Conservation (phyloP, 495 filamentous ascomycete species). For the Annulohypoxylon maeteangense region DNA sequence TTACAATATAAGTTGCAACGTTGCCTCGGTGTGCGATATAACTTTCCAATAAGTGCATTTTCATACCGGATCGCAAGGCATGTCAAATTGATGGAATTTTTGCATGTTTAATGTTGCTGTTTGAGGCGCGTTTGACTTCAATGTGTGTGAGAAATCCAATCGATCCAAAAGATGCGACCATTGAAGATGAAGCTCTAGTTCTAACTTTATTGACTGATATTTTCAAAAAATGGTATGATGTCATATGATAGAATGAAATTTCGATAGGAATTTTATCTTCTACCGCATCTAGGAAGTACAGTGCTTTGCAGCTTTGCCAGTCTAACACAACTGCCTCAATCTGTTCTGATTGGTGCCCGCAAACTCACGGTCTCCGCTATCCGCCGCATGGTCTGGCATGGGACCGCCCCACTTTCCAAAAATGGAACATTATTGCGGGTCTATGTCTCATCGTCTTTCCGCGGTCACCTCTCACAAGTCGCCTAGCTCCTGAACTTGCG, state of each 20-base stretch:
- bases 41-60: background rate
- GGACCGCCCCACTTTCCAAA: slow-evolving; percentile 23
- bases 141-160: background rate
- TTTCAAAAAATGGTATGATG: background rate
- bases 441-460: slow-evolving; percentile 26
- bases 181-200: background rate
- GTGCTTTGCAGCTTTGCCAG: no score
- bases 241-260: background rate
- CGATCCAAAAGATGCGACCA: background rate
- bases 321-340: background rate
- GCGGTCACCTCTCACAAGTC: slow-evolving; percentile 1
- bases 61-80: background rate
- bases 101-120: background rate
- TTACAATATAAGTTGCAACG: background rate
- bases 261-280: slow-evolving; percentile 17
- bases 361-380: slow-evolving; percentile 33
- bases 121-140: background rate
- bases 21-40: background rate
- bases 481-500: slow-evolving; percentile 16
- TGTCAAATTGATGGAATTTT: background rate
- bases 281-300: slow-evolving; percentile 13
- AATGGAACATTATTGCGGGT: slow-evolving; percentile 19
- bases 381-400: slow-evolving; percentile 20
- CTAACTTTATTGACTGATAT: background rate
- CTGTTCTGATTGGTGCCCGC: slow-evolving; percentile 42